Evolutionary conservation across 306 rosid species (phyloP).

Genomic region (Biancaea sappan): DNA sequence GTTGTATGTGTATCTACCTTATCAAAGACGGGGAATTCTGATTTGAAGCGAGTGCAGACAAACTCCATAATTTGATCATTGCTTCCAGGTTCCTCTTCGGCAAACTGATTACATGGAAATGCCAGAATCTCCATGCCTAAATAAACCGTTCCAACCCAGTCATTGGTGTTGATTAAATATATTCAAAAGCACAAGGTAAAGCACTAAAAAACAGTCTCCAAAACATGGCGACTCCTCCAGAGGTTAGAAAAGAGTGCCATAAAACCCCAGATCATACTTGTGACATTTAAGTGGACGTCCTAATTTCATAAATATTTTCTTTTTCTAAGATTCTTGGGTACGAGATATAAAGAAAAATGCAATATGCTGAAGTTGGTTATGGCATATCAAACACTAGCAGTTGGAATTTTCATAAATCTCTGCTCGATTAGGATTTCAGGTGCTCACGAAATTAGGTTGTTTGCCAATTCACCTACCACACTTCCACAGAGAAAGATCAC

Average conservation of each 20-base stretch:
- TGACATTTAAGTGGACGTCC: not conserved
- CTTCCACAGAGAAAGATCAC: not conserved
- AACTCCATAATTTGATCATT: constrained; percentile 77
- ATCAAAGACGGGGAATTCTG: constrained; percentile 84
- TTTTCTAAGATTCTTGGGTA: not conserved
- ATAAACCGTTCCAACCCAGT: constrained; percentile 12
- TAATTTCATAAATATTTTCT: not conserved
- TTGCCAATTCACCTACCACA: not conserved
- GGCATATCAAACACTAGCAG: not conserved
- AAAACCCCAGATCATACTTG: not conserved
- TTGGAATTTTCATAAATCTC: not conserved
- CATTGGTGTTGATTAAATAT: constrained; percentile 2
- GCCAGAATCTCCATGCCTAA: constrained; percentile 84
- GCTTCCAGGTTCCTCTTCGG: constrained; percentile 82
- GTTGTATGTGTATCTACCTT: constrained; percentile 52
- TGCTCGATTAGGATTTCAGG: not conserved
- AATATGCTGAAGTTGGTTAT: not conserved
- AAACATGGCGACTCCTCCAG: not conserved
- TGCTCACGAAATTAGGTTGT: not conserved
- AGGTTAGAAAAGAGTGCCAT: not conserved
- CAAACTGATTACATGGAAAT: constrained; percentile 92
- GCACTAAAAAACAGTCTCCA: not conserved
- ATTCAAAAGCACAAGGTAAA: not conserved
- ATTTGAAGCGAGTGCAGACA: constrained; percentile 83
- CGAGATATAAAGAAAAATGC: not conserved